Evolutionary conservation across 2,329 filamentous ascomycete genomes (phyloP).

Genomic region (Thelonectria blattea): DNA sequence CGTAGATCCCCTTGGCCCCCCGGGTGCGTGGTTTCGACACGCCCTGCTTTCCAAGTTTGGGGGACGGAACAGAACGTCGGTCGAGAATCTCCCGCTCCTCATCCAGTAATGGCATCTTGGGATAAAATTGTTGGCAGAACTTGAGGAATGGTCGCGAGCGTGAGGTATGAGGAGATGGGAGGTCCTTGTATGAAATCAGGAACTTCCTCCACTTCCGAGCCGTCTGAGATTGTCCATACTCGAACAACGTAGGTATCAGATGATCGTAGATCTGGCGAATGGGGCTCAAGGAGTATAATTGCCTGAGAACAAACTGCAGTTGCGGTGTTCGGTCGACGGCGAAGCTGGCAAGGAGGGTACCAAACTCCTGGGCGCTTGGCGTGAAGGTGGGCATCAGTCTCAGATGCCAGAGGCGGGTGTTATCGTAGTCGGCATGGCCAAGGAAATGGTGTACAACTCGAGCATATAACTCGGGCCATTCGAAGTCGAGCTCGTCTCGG

Average conservation of each 20-base stretch:
- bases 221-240: constrained; percentile 50
- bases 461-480: constrained; percentile 59
- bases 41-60: not conserved
- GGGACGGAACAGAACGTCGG: not conserved
- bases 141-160: constrained; percentile 55
- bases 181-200: constrained; percentile 49
- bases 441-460: constrained; percentile 54
- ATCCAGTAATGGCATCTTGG: constrained; percentile 44
- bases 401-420: constrained; percentile 56
- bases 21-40: not conserved
- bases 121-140: constrained; percentile 55
- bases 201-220: constrained; percentile 56
- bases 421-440: constrained; percentile 44
- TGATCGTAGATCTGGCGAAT: constrained; percentile 56
- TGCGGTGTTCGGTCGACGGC: constrained; percentile 45
- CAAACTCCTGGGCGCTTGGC: constrained; percentile 49
- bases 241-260: constrained; percentile 58
- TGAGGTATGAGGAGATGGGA: constrained; percentile 43
- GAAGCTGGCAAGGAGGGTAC: constrained; percentile 51
- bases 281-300: constrained; percentile 52
- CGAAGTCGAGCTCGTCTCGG: constrained; percentile 43
- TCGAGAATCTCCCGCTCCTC: constrained; percentile 43
- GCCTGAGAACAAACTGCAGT: constrained; percentile 49
- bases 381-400: constrained; percentile 51
- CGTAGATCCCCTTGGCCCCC: constrained; percentile 32